phyloP scores from a whole-genome alignment of 2,329 filamentous ascomycete genomes.

The Calycina herbarum region DNA sequence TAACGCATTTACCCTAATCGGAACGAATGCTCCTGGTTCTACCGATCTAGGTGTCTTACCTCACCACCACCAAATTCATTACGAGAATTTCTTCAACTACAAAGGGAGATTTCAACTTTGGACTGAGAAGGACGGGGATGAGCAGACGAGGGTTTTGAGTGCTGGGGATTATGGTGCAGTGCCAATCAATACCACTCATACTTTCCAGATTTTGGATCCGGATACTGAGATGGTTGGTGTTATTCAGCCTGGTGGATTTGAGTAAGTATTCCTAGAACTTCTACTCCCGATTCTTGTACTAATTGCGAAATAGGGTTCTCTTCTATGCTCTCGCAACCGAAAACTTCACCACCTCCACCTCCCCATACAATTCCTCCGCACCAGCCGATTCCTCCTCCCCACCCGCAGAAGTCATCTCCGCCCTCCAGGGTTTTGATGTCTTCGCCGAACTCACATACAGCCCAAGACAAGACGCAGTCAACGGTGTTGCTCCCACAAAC shows the following conservation, averaged over 20 bases:
- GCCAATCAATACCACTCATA: constrained; percentile 47
- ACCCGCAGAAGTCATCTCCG: constrained; percentile 36
- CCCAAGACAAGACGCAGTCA: constrained; percentile 43
- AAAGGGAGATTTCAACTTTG: constrained; percentile 49
- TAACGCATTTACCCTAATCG: constrained; percentile 46
- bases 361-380: constrained; percentile 41
- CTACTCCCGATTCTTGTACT: not conserved
- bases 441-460: constrained; percentile 44
- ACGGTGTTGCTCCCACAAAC: constrained; percentile 42
- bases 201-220: constrained; percentile 49
- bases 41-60: constrained; percentile 44
- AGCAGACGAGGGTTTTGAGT: constrained; percentile 43
- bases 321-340: constrained; percentile 43
- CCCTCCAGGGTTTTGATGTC: constrained; percentile 45
- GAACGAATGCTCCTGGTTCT: constrained; percentile 44
- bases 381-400: constrained; percentile 15
- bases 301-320: constrained; percentile 33
- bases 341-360: constrained; percentile 39
- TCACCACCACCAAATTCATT: constrained; percentile 44
- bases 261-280: constrained; percentile 34
- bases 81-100: constrained; percentile 49
- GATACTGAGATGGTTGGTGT: constrained; percentile 49
- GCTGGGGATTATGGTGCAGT: constrained; percentile 49
- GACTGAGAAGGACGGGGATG: constrained; percentile 37
- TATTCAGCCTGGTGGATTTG: constrained; percentile 49